Conservation (phyloP, 768 basidiomycete genomes). For the Lactifluus piperatus region DNA sequence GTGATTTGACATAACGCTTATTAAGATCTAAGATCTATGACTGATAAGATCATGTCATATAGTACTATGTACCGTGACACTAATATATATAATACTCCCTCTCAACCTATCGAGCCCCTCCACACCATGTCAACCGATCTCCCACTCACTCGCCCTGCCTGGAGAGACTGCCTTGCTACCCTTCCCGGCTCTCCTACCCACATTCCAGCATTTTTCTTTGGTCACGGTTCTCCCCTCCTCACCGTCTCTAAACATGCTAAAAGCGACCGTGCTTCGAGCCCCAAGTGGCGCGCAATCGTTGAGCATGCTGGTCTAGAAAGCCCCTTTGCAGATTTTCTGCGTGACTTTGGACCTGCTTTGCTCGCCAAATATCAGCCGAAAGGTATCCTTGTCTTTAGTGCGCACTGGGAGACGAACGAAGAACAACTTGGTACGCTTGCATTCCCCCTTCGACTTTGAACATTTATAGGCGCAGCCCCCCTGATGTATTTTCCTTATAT, state of each 20-base stretch:
- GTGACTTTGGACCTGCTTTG: conserved; percentile 55
- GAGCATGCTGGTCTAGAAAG: conserved; percentile 39
- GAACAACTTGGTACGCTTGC: conserved; percentile 44
- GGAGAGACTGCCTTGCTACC: conserved; percentile 44
- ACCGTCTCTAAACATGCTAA: conserved; percentile 27
- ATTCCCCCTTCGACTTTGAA: not conserved
- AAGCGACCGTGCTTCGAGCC: too few relatives aligned
- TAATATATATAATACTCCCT: too few relatives aligned
- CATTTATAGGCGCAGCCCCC: not conserved
- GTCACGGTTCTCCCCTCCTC: conserved; percentile 54
- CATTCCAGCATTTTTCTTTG: conserved; percentile 72
- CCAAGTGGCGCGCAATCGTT: conserved; percentile 13
- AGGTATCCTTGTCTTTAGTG: conserved; percentile 75
- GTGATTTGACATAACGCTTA: not conserved
- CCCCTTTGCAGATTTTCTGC: conserved; percentile 48
- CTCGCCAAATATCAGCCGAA: conserved; percentile 66
- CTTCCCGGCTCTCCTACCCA: conserved; percentile 49
- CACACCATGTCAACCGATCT: conserved; percentile 5
- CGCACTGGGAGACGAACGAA: conserved; percentile 66
- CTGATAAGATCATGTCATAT: too few relatives aligned
- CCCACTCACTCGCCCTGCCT: conserved; percentile 35
- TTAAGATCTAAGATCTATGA: too few relatives aligned
- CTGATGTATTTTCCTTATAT: not conserved
- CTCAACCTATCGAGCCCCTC: not conserved
- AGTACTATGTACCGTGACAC: too few relatives aligned